Evolutionary conservation across 2,329 filamentous ascomycete species (phyloP), one percentile per base, ranked within the genome.

Genomic region (Cyphellophora europaea): DNA sequence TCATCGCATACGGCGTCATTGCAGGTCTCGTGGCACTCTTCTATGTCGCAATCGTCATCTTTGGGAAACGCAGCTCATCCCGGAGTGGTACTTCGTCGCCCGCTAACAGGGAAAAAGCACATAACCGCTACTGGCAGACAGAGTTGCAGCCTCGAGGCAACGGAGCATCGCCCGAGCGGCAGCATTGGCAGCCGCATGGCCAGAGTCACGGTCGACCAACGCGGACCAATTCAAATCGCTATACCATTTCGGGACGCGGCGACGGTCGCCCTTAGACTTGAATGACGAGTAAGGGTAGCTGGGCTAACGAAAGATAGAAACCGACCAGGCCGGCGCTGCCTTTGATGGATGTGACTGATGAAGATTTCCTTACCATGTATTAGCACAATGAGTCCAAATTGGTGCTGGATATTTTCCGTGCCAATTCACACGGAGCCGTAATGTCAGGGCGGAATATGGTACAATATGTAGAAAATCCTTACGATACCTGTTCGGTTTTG

Each of bases 1-100:
- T 63, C 5, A 66, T 71, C 40, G 65, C 61, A 2, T 74, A 73
- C 45, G 56, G 57, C 4, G 63, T 72, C 8, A 51, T 71, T 36
- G 67, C 68, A 16, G 71, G 56, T 3, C 34, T 71, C 5, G 54
- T 74, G 17, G 67, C 58, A 34, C 28, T 66, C 11, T 33, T 57
- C 3, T 70, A 69, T 47, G 41, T 65, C n/a, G 44, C 40, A 14
- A 45, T 51, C 6, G 30, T 49, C 13, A 33, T 45, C 5, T 41
- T 45, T 19, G 33, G 17, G 4, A n/a, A n/a, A n/a, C 21, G 21
- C 8, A 25, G 21, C 8, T n/a, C 8, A 8, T 8, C 8, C 21
- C 8, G 21, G n/a, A 25, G 21, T 25, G 21, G 21, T 25, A n/a
- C 21, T 25, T 25, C 21, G 21, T 25, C 21, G n/a, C 21, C 21